Conservation (phyloP, 495 filamentous ascomycete genomes). For the Tuber microsphaerosporum region DNA sequence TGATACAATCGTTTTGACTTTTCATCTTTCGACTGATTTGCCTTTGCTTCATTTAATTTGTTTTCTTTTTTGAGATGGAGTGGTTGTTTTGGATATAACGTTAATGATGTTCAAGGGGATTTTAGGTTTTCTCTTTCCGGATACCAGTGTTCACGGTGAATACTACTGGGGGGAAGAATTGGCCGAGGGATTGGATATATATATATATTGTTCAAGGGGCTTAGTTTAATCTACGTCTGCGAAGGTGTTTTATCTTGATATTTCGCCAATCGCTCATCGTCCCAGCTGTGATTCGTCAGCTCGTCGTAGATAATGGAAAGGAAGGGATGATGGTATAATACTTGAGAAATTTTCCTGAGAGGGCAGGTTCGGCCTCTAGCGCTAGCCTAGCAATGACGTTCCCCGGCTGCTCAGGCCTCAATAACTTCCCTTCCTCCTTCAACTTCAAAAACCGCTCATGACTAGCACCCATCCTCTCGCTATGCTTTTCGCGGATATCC, state of each 20-base stretch:
- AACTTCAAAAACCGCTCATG: slow-evolving; percentile 61
- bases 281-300: slow-evolving; percentile 59
- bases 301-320: not conserved
- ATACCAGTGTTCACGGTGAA: not conserved
- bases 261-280: slow-evolving; percentile 55
- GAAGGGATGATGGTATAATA: slow-evolving; percentile 38
- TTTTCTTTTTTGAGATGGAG: slow-evolving; percentile 13
- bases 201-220: not conserved
- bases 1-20: slow-evolving; percentile 64
- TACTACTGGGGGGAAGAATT: slow-evolving; percentile 19
- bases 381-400: slow-evolving; percentile 74
- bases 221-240: slow-evolving; percentile 10
- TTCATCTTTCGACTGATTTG: slow-evolving; percentile 95
- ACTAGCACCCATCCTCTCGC: slow-evolving; percentile 57
- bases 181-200: not conserved
- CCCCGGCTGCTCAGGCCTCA: slow-evolving; percentile 77
- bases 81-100: slow-evolving; percentile 4
- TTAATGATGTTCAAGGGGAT: slow-evolving; percentile 19
- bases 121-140: slow-evolving; percentile 3
- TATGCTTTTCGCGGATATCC: slow-evolving; percentile 66
- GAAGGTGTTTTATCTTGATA: slow-evolving; percentile 52
- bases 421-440: slow-evolving; percentile 59
- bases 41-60: slow-evolving; percentile 22
- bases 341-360: slow-evolving; percentile 71
- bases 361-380: slow-evolving; percentile 50